Conservation (phyloP, 257 asterid species). For the Asclepias syriaca region DNA sequence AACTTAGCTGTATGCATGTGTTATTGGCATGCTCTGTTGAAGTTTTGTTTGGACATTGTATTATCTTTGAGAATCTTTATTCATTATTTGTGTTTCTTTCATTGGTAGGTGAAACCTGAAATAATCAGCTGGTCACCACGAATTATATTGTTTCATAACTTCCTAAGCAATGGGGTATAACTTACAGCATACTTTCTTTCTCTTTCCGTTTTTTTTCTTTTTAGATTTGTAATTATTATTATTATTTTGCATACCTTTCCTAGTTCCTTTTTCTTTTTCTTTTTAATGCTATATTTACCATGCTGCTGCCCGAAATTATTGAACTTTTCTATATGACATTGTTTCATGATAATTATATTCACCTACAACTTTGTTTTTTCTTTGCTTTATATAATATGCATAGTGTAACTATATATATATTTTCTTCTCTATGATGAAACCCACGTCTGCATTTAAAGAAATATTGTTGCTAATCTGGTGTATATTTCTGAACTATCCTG, state of each 20-base stretch:
- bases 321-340: not conserved
- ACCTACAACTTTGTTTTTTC: not conserved
- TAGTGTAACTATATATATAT: not conserved
- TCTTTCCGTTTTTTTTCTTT: not conserved
- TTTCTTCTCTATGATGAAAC: not conserved
- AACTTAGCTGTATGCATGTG: not conserved
- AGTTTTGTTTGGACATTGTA: too few species aligned
- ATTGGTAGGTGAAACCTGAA: slow-evolving; percentile 74
- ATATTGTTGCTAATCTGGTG: not conserved
- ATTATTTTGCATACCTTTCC: not conserved
- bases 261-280: not conserved
- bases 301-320: not conserved
- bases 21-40: not conserved
- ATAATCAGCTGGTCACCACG: slow-evolving; percentile 79
- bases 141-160: slow-evolving; percentile 57
- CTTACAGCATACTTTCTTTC: not conserved
- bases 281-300: not conserved
- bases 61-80: not conserved
- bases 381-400: not conserved
- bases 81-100: not conserved
- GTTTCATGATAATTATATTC: not conserved
- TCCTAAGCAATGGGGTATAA: slow-evolving; percentile 70
- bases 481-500: not conserved
- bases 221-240: not conserved
- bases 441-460: not conserved